These are phyloP conservation scores for Serendipita sp. DNA, from an alignment of 768 basidiomycete genomes.

Conservation along the genomic window DNA sequence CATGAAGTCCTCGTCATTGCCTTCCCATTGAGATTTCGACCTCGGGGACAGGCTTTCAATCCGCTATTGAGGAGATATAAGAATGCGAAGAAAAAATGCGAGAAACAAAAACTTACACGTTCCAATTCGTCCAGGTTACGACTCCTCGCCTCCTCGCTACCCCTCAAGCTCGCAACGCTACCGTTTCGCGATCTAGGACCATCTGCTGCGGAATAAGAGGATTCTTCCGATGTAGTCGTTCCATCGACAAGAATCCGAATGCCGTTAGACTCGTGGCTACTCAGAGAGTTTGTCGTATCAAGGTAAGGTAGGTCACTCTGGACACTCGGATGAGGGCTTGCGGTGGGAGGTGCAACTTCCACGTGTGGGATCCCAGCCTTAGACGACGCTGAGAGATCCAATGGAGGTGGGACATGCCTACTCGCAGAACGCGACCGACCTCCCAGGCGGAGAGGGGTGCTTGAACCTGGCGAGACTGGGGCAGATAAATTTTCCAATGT, in stretches of 20 bases:
- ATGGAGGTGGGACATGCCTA: slow-evolving; percentile 41
- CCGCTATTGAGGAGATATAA: background rate
- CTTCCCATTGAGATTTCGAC: background rate
- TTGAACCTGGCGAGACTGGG: background rate
- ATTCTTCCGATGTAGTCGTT: no score
- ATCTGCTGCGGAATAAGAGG: background rate
- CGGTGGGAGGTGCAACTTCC: slow-evolving; percentile 5
- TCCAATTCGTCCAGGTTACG: slow-evolving; percentile 67
- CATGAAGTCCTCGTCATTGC: background rate
- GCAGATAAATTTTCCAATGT: background rate
- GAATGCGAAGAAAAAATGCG: background rate
- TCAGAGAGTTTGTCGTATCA: background rate
- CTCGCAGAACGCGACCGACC: slow-evolving; percentile 14
- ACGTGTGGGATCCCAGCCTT: slow-evolving; percentile 1
- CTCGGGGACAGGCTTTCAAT: slow-evolving; percentile 5
- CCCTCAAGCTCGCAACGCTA: slow-evolving; percentile 25
- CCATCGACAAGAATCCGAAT: background rate
- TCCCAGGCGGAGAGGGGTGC: background rate
- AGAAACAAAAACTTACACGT: slow-evolving; percentile 26
- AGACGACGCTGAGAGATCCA: slow-evolving; percentile 3
- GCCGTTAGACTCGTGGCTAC: background rate
- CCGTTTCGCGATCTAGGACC: background rate
- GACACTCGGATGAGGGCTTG: background rate
- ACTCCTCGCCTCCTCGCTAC: slow-evolving; percentile 58
- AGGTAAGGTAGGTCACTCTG: slow-evolving; percentile 2